These are phyloP conservation scores for Agrostemma githago DNA, from an alignment of 148 eudicot genomes.

Conservation along the genomic window DNA sequence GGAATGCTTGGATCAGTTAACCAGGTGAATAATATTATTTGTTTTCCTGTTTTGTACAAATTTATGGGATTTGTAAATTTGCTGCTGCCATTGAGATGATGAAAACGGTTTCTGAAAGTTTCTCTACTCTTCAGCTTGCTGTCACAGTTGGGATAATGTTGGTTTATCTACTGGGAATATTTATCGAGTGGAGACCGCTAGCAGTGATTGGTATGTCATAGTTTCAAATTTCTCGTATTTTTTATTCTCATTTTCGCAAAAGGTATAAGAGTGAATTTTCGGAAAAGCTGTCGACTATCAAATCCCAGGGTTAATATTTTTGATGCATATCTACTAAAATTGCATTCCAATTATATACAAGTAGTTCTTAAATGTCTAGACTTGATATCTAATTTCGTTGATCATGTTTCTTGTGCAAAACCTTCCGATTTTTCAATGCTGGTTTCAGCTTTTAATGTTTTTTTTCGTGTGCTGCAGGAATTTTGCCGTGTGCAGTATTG, in stretches of 20 bases:
- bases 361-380: neutral
- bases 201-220: slow-evolving; percentile 63
- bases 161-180: slow-evolving; percentile 70
- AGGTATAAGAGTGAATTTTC: neutral
- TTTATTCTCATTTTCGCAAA: neutral
- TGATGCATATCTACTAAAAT: neutral
- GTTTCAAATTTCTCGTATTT: neutral
- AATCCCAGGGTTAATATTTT: neutral
- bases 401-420: neutral
- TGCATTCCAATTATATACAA: neutral
- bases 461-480: slow-evolving; percentile 41
- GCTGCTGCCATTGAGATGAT: neutral
- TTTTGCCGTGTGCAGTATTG: slow-evolving; percentile 64
- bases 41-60: neutral
- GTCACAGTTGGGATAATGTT: slow-evolving; percentile 83
- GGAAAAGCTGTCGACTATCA: neutral
- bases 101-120: neutral
- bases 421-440: neutral
- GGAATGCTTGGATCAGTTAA: slow-evolving; percentile 87
- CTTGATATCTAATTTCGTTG: neutral
- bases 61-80: neutral
- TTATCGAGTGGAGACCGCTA: slow-evolving; percentile 70
- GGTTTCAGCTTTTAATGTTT: neutral
- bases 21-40: slow-evolving; percentile 47
- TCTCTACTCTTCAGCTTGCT: slow-evolving; percentile 48